A percentile compares a stretch with the other conserved stretches of the same genome.
Conservation (phyloP, 352 stramenopile species). For the Pythium phragmiticola region DNA sequence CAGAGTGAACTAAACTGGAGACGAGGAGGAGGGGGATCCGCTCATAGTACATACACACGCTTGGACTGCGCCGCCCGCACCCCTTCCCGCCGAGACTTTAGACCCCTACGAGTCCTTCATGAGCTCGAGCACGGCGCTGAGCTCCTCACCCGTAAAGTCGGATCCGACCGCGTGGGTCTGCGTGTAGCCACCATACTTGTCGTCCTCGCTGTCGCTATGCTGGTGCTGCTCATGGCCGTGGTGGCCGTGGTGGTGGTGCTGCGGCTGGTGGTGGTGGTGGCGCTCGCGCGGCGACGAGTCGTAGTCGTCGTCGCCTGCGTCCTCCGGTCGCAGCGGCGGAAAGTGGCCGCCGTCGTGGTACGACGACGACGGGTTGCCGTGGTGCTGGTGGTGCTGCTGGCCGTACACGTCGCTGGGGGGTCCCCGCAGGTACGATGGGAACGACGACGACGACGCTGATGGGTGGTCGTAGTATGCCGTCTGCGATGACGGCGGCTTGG, state of each 20-base stretch:
- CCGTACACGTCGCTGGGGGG: slow-evolving; percentile 32
- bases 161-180: slow-evolving; percentile 51
- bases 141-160: slow-evolving; percentile 76
- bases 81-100: too few relatives aligned
- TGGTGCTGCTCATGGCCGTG: slow-evolving; percentile 32
- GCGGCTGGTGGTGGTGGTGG: slow-evolving; percentile 14
- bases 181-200: slow-evolving; percentile 48
- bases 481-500: slow-evolving; percentile 29
- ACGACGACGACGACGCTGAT: slow-evolving; percentile 21
- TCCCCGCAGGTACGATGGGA: slow-evolving; percentile 43
- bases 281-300: slow-evolving; percentile 26
- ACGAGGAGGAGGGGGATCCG: not conserved
- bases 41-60: not conserved
- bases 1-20: too few relatives aligned
- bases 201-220: slow-evolving; percentile 34
- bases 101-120: slow-evolving; percentile 68
- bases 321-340: slow-evolving; percentile 31
- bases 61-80: not conserved
- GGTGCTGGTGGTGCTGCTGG: slow-evolving; percentile 11
- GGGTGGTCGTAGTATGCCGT: slow-evolving; percentile 37
- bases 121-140: slow-evolving; percentile 73
- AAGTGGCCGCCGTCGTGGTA: slow-evolving; percentile 26
- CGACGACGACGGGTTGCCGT: slow-evolving; percentile 3
- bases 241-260: slow-evolving; percentile 17
- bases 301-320: slow-evolving; percentile 27